These are phyloP conservation scores for Vaccinium macrocarpon DNA, from an alignment of 148 eudicot genomes.

Conservation along the genomic window DNA sequence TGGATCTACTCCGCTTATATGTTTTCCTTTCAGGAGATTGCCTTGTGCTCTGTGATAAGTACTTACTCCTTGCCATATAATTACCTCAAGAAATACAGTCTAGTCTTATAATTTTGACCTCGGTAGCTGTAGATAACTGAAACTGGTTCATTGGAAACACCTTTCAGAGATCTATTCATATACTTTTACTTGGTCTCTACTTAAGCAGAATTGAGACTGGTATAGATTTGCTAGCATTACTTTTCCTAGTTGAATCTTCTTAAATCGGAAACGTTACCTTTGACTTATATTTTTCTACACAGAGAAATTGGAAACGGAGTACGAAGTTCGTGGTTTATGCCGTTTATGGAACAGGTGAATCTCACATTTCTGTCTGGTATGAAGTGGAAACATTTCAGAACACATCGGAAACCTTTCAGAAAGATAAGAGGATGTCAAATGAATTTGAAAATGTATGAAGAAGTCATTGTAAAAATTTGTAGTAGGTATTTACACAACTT, in stretches of 20 bases:
- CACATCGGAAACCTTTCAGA: neutral
- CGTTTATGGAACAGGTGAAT: conserved; percentile 48
- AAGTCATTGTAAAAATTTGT: no score
- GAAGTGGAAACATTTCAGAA: neutral
- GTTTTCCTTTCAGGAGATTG: neutral
- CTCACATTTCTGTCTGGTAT: neutral
- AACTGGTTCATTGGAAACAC: neutral
- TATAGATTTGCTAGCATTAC: neutral
- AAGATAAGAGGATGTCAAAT: no score
- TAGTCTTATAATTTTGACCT: neutral
- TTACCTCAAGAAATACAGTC: neutral
- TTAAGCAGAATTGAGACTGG: neutral
- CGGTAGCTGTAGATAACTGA: neutral
- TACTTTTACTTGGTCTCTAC: neutral
- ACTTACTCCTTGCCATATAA: neutral
- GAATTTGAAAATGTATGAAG: no score
- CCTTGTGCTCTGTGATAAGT: neutral
- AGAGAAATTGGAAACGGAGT: conserved; percentile 63
- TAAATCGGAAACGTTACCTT: neutral
- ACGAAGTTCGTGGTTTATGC: conserved; percentile 64
- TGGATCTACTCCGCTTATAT: neutral
- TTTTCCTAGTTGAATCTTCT: neutral
- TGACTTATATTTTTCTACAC: neutral
- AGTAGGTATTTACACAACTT: no score
- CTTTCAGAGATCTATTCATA: neutral